Evolutionary conservation across 306 rosid species (phyloP).

Genomic region (Quercus mongolica): DNA sequence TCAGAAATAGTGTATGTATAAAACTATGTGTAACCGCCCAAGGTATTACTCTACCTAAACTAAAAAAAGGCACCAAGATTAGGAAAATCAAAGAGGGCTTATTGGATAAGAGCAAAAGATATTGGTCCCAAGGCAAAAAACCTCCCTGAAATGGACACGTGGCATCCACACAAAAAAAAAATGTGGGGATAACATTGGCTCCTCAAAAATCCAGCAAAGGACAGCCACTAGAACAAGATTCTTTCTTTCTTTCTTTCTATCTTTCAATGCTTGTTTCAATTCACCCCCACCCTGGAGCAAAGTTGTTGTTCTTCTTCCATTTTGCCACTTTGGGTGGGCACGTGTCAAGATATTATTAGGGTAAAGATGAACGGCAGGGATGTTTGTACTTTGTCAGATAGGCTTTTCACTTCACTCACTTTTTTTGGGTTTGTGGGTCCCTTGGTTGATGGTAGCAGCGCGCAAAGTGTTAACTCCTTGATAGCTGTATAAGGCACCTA

Average conservation of each 20-base stretch:
- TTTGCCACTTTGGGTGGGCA: neutral
- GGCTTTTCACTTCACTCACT: constrained; percentile 18
- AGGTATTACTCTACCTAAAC: too few relatives aligned
- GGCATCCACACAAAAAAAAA: neutral
- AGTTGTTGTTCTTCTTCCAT: neutral
- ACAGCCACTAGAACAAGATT: constrained; percentile 24
- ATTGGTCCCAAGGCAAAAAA: constrained; percentile 5
- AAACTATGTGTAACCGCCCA: too few relatives aligned
- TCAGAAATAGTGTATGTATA: rapidly evolving
- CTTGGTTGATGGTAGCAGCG: constrained; percentile 6
- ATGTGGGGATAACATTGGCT: neutral
- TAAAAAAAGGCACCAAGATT: neutral
- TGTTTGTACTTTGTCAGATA: neutral
- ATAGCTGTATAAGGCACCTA: constrained; percentile 3
- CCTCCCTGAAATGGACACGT: neutral
- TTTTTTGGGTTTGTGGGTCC: constrained; percentile 31
- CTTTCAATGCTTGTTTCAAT: too few relatives aligned
- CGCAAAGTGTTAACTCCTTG: neutral
- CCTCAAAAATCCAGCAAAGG: neutral
- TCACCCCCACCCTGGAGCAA: too few relatives aligned
- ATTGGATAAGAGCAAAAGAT: constrained; percentile 16
- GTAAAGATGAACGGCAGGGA: constrained; percentile 11
- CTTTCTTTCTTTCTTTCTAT: neutral
- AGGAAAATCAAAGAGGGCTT: neutral
- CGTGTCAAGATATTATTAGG: neutral